These are phyloP conservation scores for Lichina pygmaea DNA, from an alignment of 495 filamentous ascomycete species.

Conservation along the genomic window DNA sequence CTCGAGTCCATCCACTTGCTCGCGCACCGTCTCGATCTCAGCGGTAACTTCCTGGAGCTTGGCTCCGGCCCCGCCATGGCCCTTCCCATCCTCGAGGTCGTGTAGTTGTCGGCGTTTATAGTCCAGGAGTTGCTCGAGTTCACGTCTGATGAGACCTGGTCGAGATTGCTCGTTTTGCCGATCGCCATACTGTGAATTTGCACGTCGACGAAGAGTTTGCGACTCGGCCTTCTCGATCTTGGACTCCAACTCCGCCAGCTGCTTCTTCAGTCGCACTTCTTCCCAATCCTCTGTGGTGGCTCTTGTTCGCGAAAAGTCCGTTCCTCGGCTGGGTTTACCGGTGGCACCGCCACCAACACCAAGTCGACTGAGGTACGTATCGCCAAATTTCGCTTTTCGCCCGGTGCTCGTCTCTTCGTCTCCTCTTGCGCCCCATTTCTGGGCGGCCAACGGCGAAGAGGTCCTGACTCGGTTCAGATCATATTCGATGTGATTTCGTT, in stretches of 20 bases:
- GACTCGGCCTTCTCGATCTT: constrained; percentile 54
- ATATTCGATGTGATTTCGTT: constrained; percentile 86
- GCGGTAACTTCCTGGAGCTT: constrained; percentile 23
- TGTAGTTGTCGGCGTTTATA: constrained; percentile 42
- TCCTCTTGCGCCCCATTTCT: constrained; percentile 35
- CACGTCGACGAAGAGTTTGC: background rate
- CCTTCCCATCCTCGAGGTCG: constrained; percentile 16
- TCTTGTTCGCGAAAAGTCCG: constrained; percentile 45
- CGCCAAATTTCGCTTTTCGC: constrained; percentile 84
- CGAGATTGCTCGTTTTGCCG: constrained; percentile 27
- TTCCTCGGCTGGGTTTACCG: constrained; percentile 29
- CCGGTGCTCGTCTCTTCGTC: constrained; percentile 57
- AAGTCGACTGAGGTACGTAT: constrained; percentile 77
- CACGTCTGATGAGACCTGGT: constrained; percentile 72
- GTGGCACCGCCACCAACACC: constrained; percentile 55
- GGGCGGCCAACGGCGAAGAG: constrained; percentile 20
- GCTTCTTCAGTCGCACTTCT: constrained; percentile 79
- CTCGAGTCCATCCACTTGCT: constrained; percentile 19
- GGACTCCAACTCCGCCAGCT: constrained; percentile 62
- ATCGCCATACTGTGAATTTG: constrained; percentile 11
- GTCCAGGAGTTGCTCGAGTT: constrained; percentile 71
- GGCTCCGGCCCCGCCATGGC: constrained; percentile 6
- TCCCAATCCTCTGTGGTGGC: constrained; percentile 78
- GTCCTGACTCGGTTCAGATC: constrained; percentile 42
- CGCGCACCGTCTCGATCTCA: constrained; percentile 16